A percentile compares a stretch with the other conserved stretches of the same genome.
Evolutionary conservation across 352 stramenopile species (phyloP).

Genomic region (Globisporangium radiosum): DNA sequence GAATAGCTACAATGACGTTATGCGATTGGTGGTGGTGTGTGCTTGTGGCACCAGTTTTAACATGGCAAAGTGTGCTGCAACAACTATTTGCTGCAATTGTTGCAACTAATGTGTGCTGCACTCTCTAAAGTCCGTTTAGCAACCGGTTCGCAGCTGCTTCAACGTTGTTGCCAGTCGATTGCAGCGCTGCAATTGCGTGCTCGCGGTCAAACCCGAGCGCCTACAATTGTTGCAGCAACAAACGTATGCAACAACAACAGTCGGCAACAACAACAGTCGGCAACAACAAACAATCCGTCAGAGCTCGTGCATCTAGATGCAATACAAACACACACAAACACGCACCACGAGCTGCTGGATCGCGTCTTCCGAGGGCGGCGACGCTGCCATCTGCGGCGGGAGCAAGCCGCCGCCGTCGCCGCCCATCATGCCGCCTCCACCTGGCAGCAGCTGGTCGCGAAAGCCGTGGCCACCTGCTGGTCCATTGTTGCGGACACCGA

Average conservation of each 20-base stretch:
- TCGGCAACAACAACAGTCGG: too few relatives aligned
- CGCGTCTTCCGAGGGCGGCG: conserved; percentile 62
- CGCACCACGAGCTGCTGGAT: conserved; percentile 77
- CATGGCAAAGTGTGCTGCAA: too few relatives aligned
- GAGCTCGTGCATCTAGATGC: too few relatives aligned
- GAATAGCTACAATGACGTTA: too few relatives aligned
- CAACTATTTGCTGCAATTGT: background rate
- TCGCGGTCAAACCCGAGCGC: conserved; percentile 70
- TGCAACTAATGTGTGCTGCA: background rate
- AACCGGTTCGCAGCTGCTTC: conserved; percentile 80
- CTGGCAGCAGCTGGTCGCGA: conserved; percentile 71
- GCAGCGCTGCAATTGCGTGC: conserved; percentile 59
- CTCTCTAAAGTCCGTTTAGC: conserved; percentile 54
- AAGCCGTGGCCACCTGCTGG: conserved; percentile 52
- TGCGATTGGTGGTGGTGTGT: background rate
- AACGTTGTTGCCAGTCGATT: conserved; percentile 80
- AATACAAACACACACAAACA: conserved; percentile 7
- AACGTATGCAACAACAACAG: too few relatives aligned
- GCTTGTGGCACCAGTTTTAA: too few relatives aligned
- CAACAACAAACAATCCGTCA: too few relatives aligned
- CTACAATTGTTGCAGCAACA: conserved; percentile 12
- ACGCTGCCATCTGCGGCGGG: conserved; percentile 49
- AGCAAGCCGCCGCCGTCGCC: conserved; percentile 35
- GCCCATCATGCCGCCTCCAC: conserved; percentile 24
- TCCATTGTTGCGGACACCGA: conserved; percentile 43